Evolutionary conservation across 192 early-diverging fungal genomes (phyloP).

Genomic region (Backusella parvicylindrica): DNA sequence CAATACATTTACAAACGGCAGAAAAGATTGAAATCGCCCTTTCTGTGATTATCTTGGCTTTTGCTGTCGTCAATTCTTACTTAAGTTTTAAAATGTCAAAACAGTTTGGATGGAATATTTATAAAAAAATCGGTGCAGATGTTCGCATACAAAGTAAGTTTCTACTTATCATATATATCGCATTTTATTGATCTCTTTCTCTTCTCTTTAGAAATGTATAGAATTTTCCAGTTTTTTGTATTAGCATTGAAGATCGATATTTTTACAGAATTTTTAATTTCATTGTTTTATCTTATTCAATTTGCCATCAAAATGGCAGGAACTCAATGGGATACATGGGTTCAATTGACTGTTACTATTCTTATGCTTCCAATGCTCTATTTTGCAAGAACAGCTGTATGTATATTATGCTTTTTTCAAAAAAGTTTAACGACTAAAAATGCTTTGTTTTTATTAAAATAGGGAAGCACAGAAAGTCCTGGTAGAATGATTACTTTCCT

Average conservation of each 20-base stretch:
- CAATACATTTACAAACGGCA: constrained; percentile 11
- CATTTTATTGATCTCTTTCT: neutral
- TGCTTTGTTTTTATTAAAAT: neutral
- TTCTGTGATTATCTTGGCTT: constrained; percentile 19
- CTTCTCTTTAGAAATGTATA: constrained; percentile 29
- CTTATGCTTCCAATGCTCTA: constrained; percentile 36
- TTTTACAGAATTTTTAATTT: constrained; percentile 38
- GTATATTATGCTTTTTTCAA: neutral
- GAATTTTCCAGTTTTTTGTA: constrained; percentile 37
- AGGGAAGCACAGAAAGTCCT: constrained; percentile 30
- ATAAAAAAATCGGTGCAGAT: constrained; percentile 67
- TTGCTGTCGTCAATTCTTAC: constrained; percentile 22
- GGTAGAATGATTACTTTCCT: constrained; percentile 32
- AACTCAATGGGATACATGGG: constrained; percentile 17
- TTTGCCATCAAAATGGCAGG: constrained; percentile 14
- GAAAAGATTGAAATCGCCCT: constrained; percentile 34
- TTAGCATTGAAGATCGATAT: constrained; percentile 38
- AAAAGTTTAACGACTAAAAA: neutral
- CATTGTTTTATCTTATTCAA: constrained; percentile 37
- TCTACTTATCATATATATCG: constrained; percentile 16
- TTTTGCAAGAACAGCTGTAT: constrained; percentile 33
- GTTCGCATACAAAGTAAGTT: constrained; percentile 50
- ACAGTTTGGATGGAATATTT: constrained; percentile 59
- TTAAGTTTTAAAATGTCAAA: constrained; percentile 27
- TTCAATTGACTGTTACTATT: constrained; percentile 31